Conservation (phyloP, 1,139 yeast species). For the Pichia norvegensis region DNA sequence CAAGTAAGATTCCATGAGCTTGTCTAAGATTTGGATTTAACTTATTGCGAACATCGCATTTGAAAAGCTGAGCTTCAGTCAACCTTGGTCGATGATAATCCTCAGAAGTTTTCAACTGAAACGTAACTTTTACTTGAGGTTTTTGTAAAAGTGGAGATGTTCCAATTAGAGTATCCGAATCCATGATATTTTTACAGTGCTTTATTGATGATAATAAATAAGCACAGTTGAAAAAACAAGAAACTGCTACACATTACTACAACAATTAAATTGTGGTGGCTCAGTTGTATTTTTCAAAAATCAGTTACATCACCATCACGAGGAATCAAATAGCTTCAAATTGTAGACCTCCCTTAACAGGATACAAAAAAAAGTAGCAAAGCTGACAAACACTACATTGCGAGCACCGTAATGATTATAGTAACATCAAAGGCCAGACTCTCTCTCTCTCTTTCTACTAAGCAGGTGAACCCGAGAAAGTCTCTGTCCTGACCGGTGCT, state of each 20-base stretch:
- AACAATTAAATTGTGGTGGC: too few relatives aligned
- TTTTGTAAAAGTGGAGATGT: background rate
- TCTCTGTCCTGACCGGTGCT: background rate
- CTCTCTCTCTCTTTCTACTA: too few relatives aligned
- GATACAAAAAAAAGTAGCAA: too few relatives aligned
- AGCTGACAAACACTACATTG: too few relatives aligned
- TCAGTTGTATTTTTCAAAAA: too few relatives aligned
- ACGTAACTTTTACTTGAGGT: background rate
- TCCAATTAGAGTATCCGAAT: background rate
- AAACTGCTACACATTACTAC: background rate
- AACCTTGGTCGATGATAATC: background rate
- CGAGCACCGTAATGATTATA: too few relatives aligned
- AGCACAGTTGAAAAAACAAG: background rate
- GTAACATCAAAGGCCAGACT: too few relatives aligned
- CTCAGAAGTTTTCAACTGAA: background rate
- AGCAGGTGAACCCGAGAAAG: too few relatives aligned
- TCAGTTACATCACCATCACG: too few relatives aligned
- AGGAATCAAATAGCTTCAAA: too few relatives aligned
- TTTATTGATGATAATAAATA: too few relatives aligned
- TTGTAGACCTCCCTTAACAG: too few relatives aligned
- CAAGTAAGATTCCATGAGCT: background rate
- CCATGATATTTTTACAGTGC: constrained; percentile 25
- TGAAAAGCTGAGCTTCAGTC: background rate
- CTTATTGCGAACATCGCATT: constrained; percentile 2
- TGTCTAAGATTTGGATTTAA: constrained; percentile 4